These are phyloP conservation scores for Apiotrichum akiyoshidainum DNA, from an alignment of 1,284 basidiomycete genomes.

Conservation along the genomic window DNA sequence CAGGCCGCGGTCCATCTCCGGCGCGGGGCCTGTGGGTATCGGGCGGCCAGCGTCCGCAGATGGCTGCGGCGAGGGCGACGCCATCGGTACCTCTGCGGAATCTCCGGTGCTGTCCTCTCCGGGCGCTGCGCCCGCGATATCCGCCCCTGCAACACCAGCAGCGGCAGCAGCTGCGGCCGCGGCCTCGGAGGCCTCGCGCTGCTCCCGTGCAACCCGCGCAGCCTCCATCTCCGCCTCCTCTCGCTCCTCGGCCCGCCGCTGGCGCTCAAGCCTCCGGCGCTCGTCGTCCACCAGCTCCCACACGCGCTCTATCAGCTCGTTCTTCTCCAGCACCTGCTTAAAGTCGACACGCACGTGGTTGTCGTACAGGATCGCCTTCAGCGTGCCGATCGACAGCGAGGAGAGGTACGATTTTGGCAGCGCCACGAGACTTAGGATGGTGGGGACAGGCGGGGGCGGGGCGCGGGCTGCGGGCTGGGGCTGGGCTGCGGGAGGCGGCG, in stretches of 20 bases:
- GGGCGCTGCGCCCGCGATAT: too few species aligned
- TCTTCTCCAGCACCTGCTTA: constrained; percentile 52
- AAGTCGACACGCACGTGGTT: constrained; percentile 52
- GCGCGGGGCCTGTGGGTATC: constrained; percentile 39
- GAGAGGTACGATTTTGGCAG: constrained; percentile 60
- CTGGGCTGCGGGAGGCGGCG: constrained; percentile 9
- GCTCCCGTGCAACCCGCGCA: background rate
- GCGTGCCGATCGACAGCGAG: constrained; percentile 60
- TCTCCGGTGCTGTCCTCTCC: too few species aligned
- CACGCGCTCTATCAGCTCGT: constrained; percentile 69
- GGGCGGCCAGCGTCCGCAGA: too few species aligned
- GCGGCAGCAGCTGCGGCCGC: too few species aligned
- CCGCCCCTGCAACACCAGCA: too few species aligned
- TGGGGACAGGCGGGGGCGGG: constrained; percentile 50
- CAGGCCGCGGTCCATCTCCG: constrained; percentile 64
- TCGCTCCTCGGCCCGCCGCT: constrained; percentile 48
- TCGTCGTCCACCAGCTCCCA: constrained; percentile 64
- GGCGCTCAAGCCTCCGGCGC: constrained; percentile 50
- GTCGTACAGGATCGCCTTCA: constrained; percentile 72
- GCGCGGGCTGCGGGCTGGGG: constrained; percentile 15
- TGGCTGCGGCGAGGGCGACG: too few species aligned
- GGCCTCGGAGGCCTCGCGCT: constrained; percentile 4
- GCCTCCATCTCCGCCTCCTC: constrained; percentile 18
- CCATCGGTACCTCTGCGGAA: too few species aligned
- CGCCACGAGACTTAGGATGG: constrained; percentile 63